Conservation (phyloP, 208 protist genomes). For the Endotrypanum monterogeii region DNA sequence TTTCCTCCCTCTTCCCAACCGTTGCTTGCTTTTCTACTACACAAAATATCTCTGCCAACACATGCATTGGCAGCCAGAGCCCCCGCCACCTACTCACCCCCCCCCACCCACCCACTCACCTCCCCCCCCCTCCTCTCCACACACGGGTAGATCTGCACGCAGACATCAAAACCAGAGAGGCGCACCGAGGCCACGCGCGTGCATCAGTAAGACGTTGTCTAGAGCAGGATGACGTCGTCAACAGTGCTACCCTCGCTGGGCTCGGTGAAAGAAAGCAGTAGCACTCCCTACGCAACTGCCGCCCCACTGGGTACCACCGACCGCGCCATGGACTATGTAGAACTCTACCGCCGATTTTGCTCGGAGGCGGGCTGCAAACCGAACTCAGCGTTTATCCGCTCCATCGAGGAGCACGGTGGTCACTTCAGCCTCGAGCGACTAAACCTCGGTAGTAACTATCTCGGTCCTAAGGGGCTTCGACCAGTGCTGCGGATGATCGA, state of each 20-base stretch:
- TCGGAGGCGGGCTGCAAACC: conserved; percentile 70
- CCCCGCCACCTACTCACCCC: neutral
- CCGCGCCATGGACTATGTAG: conserved; percentile 38
- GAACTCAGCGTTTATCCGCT: conserved; percentile 81
- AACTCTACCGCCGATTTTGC: conserved; percentile 79
- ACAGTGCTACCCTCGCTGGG: conserved; percentile 3
- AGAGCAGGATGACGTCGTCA: conserved; percentile 4
- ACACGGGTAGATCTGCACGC: neutral
- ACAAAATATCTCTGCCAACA: neutral
- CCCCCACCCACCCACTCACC: neutral
- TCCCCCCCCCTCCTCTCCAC: conserved; percentile 2
- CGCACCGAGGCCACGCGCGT: neutral
- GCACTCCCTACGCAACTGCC: neutral
- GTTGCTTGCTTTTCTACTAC: neutral
- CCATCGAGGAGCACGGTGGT: conserved; percentile 44
- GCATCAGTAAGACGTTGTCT: neutral
- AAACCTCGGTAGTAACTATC: conserved; percentile 78
- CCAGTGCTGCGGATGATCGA: conserved; percentile 86
- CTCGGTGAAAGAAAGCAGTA: neutral
- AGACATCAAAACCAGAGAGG: too few species aligned
- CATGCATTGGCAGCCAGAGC: too few species aligned
- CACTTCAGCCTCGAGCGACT: conserved; percentile 46
- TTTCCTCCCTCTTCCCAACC: neutral
- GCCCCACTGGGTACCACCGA: conserved; percentile 3
- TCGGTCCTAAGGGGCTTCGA: conserved; percentile 84